These are phyloP conservation scores for Auricularia sp. DNA, from an alignment of 768 basidiomycete genomes.

Conservation along the genomic window DNA sequence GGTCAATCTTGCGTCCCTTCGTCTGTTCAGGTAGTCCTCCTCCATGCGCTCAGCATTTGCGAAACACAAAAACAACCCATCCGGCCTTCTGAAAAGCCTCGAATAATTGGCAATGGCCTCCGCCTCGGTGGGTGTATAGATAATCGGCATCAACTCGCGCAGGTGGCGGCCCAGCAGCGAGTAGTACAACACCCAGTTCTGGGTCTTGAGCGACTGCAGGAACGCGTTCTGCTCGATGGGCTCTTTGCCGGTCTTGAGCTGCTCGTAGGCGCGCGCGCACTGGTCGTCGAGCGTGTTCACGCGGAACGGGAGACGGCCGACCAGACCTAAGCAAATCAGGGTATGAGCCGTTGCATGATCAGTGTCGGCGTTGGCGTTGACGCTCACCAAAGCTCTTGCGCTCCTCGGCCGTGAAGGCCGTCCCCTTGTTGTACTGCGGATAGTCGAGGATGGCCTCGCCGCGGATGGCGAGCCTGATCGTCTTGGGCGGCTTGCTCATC, in stretches of 20 bases:
- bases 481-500: background rate
- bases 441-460: constrained; percentile 54
- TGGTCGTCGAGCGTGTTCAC: constrained; percentile 68
- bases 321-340: constrained; percentile 19
- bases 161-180: constrained; percentile 49
- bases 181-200: constrained; percentile 80
- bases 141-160: constrained; percentile 55
- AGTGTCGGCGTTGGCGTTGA: background rate
- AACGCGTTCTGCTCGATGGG: constrained; percentile 64
- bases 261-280: constrained; percentile 61
- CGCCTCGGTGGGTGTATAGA: constrained; percentile 79
- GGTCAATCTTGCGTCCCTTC: constrained; percentile 51
- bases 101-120: constrained; percentile 80
- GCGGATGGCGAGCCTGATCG: constrained; percentile 36
- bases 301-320: constrained; percentile 38
- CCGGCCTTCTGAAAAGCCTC: constrained; percentile 68
- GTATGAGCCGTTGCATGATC: background rate
- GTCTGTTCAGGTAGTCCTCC: constrained; percentile 59
- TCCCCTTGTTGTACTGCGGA: constrained; percentile 73
- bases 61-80: constrained; percentile 66
- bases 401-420: constrained; percentile 60
- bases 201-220: constrained; percentile 62
- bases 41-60: constrained; percentile 60
- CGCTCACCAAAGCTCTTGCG: constrained; percentile 49
- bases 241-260: constrained; percentile 23